A percentile compares a stretch with the other conserved stretches of the same genome.
These are phyloP conservation scores for Pythium biforme DNA, from an alignment of 352 stramenopile species.

Conservation along the genomic window DNA sequence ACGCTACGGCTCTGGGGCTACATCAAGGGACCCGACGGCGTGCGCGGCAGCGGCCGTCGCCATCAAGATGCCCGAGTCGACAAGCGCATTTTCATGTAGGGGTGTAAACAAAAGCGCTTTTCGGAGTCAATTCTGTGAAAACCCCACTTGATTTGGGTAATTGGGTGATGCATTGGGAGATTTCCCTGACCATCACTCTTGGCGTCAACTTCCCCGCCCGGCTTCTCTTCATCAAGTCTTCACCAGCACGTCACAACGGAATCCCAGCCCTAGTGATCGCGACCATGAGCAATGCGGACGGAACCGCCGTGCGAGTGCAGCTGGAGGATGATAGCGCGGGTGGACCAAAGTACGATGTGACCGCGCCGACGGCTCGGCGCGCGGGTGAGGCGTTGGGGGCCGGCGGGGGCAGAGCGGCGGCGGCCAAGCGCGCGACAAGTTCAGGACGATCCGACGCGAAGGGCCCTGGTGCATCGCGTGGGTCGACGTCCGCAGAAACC, in stretches of 20 bases:
- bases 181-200: slow-evolving; percentile 30
- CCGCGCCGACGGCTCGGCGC: slow-evolving; percentile 26
- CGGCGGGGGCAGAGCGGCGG: not conserved
- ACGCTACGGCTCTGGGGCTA: slow-evolving; percentile 74
- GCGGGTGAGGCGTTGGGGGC: slow-evolving; percentile 7
- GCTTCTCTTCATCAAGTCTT: not conserved
- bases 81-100: slow-evolving; percentile 79
- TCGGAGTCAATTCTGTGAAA: no score
- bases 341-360: slow-evolving; percentile 35
- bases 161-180: slow-evolving; percentile 16
- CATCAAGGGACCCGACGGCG: slow-evolving; percentile 19
- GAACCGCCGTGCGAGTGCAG: slow-evolving; percentile 24
- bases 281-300: slow-evolving; percentile 3
- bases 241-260: not conserved
- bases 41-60: slow-evolving; percentile 15
- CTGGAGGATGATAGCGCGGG: slow-evolving; percentile 32
- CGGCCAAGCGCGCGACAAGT: not conserved
- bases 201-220: slow-evolving; percentile 1
- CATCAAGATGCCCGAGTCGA: slow-evolving; percentile 58
- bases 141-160: slow-evolving; percentile 6
- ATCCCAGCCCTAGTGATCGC: not conserved
- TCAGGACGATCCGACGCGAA: not conserved
- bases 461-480: slow-evolving; percentile 8
- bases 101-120: slow-evolving; percentile 2
- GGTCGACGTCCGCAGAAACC: slow-evolving; percentile 17